phyloP scores from a whole-genome alignment of 2,329 filamentous ascomycete genomes.

The Aspergillus novoparasiticus region DNA sequence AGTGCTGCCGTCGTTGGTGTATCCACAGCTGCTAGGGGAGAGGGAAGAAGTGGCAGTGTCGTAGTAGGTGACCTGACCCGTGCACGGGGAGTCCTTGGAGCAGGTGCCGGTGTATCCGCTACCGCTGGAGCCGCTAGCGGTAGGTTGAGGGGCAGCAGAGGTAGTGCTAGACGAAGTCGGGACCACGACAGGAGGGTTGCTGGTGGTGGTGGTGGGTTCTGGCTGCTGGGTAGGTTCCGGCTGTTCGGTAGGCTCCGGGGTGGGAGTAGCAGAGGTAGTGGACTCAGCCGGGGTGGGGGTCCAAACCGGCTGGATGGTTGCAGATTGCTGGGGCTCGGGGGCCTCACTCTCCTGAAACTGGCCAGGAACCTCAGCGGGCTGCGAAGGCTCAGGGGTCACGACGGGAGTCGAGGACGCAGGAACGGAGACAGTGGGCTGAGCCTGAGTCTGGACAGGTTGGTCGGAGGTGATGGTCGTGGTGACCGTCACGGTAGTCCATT shows the following conservation, averaged over 20 bases:
- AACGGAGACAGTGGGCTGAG: conserved; percentile 22
- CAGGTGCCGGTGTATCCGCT: conserved; percentile 28
- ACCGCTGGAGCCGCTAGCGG: conserved; percentile 18
- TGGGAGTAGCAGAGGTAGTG: conserved; percentile 3
- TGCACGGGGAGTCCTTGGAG: conserved; percentile 30
- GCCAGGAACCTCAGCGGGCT: conserved; percentile 15
- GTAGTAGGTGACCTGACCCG: conserved; percentile 76
- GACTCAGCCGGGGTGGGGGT: background rate
- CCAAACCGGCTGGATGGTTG: background rate
- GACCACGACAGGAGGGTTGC: background rate
- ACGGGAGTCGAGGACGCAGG: conserved; percentile 15
- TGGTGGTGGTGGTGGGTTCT: background rate
- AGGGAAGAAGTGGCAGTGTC: conserved; percentile 63
- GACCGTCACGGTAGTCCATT: conserved; percentile 52
- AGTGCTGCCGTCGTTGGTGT: conserved; percentile 57
- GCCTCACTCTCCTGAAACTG: conserved; percentile 7
- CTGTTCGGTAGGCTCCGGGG: conserved; percentile 3
- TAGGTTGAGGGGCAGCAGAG: background rate
- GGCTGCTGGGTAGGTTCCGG: background rate
- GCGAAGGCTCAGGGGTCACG: conserved; percentile 17
- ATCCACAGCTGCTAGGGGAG: conserved; percentile 59
- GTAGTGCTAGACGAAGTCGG: background rate
- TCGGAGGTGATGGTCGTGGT: conserved; percentile 51
- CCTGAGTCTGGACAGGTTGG: conserved; percentile 25
- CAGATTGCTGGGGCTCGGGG: background rate